Evolutionary conservation across 1,284 basidiomycete genomes (phyloP), one percentile per base, ranked within the genome.

Genomic region (Sporisorium reilianum): DNA sequence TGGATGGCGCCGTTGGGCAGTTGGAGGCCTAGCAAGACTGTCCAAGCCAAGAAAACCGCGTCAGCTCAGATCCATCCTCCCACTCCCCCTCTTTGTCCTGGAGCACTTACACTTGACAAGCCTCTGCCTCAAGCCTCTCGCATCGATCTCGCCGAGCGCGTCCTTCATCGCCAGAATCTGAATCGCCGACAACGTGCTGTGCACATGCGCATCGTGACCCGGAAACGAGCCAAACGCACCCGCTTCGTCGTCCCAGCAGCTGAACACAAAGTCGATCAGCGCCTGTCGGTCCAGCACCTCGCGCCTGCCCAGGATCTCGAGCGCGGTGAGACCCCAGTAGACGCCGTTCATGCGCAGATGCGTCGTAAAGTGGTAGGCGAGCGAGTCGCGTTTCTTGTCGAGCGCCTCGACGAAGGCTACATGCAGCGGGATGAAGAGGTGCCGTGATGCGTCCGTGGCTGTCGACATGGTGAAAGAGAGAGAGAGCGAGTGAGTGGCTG

Each of bases 301-400:
- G 48, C 90, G 87, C 26, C 89, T 89, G 0, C 89, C 89, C 90
- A 99, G 91, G 30, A 95, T 88, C 52, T 89, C 91, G 3, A 97
- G 87, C 0, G 96, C 94, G 0, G 92, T 93, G 26, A 96, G 87
- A 11, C 94, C 96, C 96, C 96, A 99, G 86, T 98, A 99, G 18
- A 98, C 89, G 10, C 95, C 96, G 85, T 98, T 99, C 86, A 98
- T 88, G 10, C 96, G 93, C 9, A 99, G 88, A 86, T 99, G 96
- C 9, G 94, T 89, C 0, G 95, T 97, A 46, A 96, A 88, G 85
- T 98, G 93, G 86, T 97, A 99, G 0, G 90, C 88, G 26, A 84
- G 72, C 20, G 73, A 75, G 30, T 75, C 73, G 40, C 67, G 60
- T 58, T 75, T 75, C 50, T 65, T 68, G 65, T 77, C 75, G 11